Evolutionary conservation across 1,284 basidiomycete genomes (phyloP).

Genomic region (Malassezia japonica): DNA sequence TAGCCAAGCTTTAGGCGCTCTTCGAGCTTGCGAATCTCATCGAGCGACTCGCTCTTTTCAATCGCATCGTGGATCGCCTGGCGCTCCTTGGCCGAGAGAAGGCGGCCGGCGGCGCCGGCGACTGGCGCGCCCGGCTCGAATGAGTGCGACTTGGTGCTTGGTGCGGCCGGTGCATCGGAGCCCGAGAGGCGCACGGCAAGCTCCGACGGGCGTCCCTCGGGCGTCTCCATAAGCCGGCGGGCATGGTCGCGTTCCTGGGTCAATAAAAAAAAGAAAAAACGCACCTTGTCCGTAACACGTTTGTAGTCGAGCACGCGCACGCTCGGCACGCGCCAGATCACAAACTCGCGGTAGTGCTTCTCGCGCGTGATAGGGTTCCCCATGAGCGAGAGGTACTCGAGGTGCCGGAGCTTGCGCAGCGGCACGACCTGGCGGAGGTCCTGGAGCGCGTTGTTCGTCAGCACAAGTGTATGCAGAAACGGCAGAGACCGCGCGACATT

Average conservation of each 20-base stretch:
- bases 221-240: slow-evolving; percentile 29
- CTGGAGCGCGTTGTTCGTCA: slow-evolving; percentile 52
- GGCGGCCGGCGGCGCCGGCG: slow-evolving; percentile 53
- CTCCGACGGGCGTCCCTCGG: slow-evolving; percentile 28
- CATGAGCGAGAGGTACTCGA: slow-evolving; percentile 71
- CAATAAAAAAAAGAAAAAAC: not conserved
- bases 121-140: slow-evolving; percentile 44
- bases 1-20: slow-evolving; percentile 38
- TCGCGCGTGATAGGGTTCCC: slow-evolving; percentile 87
- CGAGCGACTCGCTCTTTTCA: slow-evolving; percentile 75
- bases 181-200: slow-evolving; percentile 21
- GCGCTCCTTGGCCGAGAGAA: slow-evolving; percentile 87
- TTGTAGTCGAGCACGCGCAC: slow-evolving; percentile 93
- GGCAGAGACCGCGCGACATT: slow-evolving; percentile 73
- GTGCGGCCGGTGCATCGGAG: slow-evolving; percentile 60
- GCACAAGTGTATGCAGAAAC: slow-evolving; percentile 62
- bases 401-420: slow-evolving; percentile 64
- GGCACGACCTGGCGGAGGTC: slow-evolving; percentile 74
- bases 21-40: slow-evolving; percentile 50
- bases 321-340: slow-evolving; percentile 52
- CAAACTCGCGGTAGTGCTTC: slow-evolving; percentile 92
- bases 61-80: slow-evolving; percentile 81
- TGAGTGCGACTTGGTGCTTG: slow-evolving; percentile 55
- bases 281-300: slow-evolving; percentile 88
- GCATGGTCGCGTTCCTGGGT: slow-evolving; percentile 29